These are phyloP conservation scores for Rosa persica DNA, from an alignment of 306 rosid genomes.

Conservation along the genomic window DNA sequence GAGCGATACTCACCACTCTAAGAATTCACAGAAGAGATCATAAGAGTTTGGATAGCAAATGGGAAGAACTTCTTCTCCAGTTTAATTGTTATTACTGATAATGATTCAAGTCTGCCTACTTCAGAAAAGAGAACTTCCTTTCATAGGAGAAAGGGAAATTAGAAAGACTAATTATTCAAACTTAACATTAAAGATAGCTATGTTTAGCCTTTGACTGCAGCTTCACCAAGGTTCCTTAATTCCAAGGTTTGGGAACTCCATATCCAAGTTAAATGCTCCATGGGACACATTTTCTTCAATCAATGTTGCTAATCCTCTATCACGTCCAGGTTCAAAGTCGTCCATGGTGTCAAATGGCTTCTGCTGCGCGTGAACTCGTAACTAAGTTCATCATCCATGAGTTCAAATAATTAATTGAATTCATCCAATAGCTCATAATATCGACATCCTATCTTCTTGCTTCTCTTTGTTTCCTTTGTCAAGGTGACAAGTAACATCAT, in stretches of 20 bases:
- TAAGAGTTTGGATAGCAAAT: not conserved
- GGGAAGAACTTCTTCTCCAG: not conserved
- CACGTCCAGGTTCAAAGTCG: not conserved
- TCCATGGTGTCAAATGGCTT: not conserved
- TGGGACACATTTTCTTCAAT: not conserved
- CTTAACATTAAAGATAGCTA: not conserved
- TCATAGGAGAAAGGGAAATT: not conserved
- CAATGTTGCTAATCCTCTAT: not conserved
- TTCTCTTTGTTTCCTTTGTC: not conserved
- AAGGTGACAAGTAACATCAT: not conserved
- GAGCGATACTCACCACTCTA: not conserved
- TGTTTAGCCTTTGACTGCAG: not conserved
- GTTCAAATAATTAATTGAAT: not conserved
- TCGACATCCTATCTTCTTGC: not conserved
- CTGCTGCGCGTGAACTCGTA: not conserved
- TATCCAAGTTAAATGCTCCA: not conserved
- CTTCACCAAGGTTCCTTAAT: no score
- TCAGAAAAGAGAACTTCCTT: not conserved
- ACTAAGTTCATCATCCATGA: not conserved
- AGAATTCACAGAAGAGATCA: not conserved
- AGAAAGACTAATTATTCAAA: not conserved
- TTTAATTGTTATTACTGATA: not conserved
- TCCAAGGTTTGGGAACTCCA: not conserved
- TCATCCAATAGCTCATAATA: not conserved
- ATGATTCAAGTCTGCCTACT: not conserved